Conservation (phyloP, 176 grass and related monocot species). For the Oryza rufipogon region DNA sequence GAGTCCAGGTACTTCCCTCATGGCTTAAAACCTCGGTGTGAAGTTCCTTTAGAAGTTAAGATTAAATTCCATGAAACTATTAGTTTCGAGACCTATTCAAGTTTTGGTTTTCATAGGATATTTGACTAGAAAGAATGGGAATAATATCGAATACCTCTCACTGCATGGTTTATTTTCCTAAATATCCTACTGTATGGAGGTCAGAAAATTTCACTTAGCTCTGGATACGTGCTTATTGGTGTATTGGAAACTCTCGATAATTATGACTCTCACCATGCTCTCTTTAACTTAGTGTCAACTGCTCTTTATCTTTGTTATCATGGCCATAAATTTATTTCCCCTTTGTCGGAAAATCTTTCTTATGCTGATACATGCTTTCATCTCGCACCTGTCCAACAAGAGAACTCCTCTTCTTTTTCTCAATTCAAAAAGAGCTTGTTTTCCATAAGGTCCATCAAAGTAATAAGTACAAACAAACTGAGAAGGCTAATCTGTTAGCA, state of each 20-base stretch:
- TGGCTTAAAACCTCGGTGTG: background rate
- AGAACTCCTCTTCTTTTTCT: background rate
- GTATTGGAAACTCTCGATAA: background rate
- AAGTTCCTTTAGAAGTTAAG: slow-evolving; percentile 11
- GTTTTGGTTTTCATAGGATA: slow-evolving; percentile 10
- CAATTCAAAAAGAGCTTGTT: background rate
- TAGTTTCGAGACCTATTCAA: background rate
- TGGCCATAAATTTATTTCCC: background rate
- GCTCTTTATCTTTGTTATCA: background rate
- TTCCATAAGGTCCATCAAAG: slow-evolving; percentile 1
- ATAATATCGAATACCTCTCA: background rate
- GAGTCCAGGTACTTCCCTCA: slow-evolving; percentile 68
- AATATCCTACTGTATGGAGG: background rate
- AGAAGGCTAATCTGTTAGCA: background rate
- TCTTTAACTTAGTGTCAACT: background rate
- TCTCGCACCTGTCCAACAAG: background rate
- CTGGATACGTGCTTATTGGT: background rate
- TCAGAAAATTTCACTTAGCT: background rate
- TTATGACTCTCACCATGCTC: background rate
- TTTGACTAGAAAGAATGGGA: background rate
- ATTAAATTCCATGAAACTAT: background rate
- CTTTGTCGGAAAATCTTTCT: background rate
- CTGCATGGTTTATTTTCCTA: background rate
- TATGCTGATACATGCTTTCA: background rate
- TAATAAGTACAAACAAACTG: background rate